A percentile compares a stretch with the other conserved stretches of the same genome.
Evolutionary conservation across 140 eudicot genomes (phyloP).

Genomic region (Flaveria floridana): DNA sequence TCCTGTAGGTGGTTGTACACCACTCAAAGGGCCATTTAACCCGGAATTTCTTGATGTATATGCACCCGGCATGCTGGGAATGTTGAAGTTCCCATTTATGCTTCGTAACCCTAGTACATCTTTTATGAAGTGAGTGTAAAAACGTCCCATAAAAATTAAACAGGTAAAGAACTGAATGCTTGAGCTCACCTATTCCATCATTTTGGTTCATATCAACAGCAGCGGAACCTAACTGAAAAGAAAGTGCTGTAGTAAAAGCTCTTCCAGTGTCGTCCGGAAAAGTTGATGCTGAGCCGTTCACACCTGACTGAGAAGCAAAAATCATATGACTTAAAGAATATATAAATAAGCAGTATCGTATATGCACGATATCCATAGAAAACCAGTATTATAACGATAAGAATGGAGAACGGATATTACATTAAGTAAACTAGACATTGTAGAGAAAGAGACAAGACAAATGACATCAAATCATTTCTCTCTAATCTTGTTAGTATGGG

Average conservation of each 20-base stretch:
- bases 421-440: slow-evolving; percentile 66
- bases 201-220: slow-evolving; percentile 57
- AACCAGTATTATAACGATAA: background rate
- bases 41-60: slow-evolving; percentile 69
- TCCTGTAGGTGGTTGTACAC: slow-evolving; percentile 75
- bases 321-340: slow-evolving; percentile 18
- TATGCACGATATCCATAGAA: slow-evolving; percentile 2
- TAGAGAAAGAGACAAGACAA: slow-evolving; percentile 34
- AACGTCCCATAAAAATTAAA: background rate
- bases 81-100: slow-evolving; percentile 63
- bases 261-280: slow-evolving; percentile 62
- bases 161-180: slow-evolving; percentile 11
- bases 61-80: slow-evolving; percentile 67
- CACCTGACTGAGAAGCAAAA: slow-evolving; percentile 54
- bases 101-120: slow-evolving; percentile 64
- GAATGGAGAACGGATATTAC: slow-evolving; percentile 34
- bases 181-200: slow-evolving; percentile 39
- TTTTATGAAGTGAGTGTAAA: slow-evolving; percentile 33
- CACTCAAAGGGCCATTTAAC: slow-evolving; percentile 57
- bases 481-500: slow-evolving; percentile 20
- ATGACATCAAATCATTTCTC: slow-evolving; percentile 41
- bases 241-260: slow-evolving; percentile 58
- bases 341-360: background rate
- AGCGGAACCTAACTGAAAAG: slow-evolving; percentile 67
- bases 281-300: slow-evolving; percentile 62